Conservation (phyloP, 2,329 filamentous ascomycete genomes). For the Diaporthe sp. region DNA sequence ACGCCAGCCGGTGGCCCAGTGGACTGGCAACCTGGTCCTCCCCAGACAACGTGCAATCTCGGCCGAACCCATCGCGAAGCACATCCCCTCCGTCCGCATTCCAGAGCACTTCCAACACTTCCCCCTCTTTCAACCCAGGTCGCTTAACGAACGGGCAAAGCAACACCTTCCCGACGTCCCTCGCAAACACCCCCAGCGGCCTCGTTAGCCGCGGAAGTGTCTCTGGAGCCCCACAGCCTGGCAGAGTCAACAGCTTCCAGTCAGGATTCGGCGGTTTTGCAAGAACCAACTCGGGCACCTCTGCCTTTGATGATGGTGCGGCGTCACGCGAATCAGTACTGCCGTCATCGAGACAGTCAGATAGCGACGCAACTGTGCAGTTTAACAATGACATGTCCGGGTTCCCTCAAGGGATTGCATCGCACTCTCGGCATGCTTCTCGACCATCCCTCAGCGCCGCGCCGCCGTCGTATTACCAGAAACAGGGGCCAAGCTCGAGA, state of each 20-base stretch:
- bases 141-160: constrained; percentile 31
- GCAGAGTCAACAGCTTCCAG: constrained; percentile 34
- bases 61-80: constrained; percentile 39
- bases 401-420: constrained; percentile 17
- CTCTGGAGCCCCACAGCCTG: constrained; percentile 13
- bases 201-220: constrained; percentile 15
- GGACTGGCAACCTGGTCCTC: constrained; percentile 37
- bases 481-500: constrained; percentile 29
- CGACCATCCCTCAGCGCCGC: constrained; percentile 37
- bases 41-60: constrained; percentile 36
- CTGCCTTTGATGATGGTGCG: constrained; percentile 35
- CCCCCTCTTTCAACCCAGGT: constrained; percentile 37
- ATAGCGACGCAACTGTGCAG: constrained; percentile 32
- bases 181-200: constrained; percentile 6
- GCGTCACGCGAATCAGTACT: constrained; percentile 25
- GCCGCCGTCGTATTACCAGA: constrained; percentile 30
- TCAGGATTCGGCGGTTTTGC: constrained; percentile 31
- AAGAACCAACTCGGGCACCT: constrained; percentile 13
- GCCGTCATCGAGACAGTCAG: constrained; percentile 36
- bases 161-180: constrained; percentile 21
- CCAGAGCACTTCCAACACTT: constrained; percentile 38
- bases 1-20: constrained; percentile 37
- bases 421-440: constrained; percentile 38
- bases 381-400: constrained; percentile 29
- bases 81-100: constrained; percentile 36